These are phyloP conservation scores for Apiospora sp. DNA, from an alignment of 2,329 filamentous ascomycete genomes.

Conservation along the genomic window DNA sequence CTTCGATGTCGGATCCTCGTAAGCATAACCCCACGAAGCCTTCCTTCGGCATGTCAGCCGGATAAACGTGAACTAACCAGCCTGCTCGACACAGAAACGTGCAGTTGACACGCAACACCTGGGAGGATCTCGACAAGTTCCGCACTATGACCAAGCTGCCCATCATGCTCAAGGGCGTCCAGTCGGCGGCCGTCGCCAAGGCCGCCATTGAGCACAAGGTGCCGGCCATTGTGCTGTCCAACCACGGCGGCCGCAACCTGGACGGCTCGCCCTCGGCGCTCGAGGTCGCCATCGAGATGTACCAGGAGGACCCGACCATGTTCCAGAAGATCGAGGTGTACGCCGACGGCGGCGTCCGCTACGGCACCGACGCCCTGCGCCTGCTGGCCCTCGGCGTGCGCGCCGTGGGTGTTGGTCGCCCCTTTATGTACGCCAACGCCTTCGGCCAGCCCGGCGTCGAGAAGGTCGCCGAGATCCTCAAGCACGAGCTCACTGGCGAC, in stretches of 20 bases:
- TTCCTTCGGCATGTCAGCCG: too few species aligned
- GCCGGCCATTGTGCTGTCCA: constrained; percentile 44
- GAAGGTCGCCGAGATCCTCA: constrained; percentile 51
- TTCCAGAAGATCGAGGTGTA: constrained; percentile 43
- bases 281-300: constrained; percentile 42
- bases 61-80: background rate
- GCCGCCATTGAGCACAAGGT: constrained; percentile 38
- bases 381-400: constrained; percentile 45
- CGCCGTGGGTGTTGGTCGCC: constrained; percentile 51
- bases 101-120: constrained; percentile 28
- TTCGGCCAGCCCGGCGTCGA: constrained; percentile 55
- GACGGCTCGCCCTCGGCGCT: constrained; percentile 41
- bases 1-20: constrained; percentile 27
- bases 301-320: constrained; percentile 38
- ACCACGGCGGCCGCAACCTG: constrained; percentile 47
- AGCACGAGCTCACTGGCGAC: constrained; percentile 49
- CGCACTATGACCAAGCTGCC: constrained; percentile 37
- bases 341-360: constrained; percentile 46
- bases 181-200: constrained; percentile 44
- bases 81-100: background rate
- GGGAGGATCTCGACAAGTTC: constrained; percentile 40
- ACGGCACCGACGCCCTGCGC: constrained; percentile 45
- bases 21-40: constrained; percentile 8
- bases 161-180: constrained; percentile 45
- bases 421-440: constrained; percentile 57